phyloP scores from a whole-genome alignment of 345 rosid species.

The Pugionium dolabratum region DNA sequence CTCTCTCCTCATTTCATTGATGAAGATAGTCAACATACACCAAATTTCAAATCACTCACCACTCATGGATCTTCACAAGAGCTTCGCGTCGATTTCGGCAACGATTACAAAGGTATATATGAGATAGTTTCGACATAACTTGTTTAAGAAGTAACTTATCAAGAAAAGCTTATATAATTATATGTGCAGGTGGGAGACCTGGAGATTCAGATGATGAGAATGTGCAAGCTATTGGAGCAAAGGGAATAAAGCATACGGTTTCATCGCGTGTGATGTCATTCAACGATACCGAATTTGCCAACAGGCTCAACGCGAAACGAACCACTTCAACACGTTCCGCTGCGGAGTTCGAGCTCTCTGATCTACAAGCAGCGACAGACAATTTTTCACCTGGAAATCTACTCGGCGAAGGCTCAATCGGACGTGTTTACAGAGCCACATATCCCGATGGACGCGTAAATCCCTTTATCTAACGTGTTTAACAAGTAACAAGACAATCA shows the following conservation, averaged over 20 bases:
- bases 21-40: constrained; percentile 55
- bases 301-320: constrained; percentile 56
- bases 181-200: constrained; percentile 48
- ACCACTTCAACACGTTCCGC: constrained; percentile 51
- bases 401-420: constrained; percentile 76
- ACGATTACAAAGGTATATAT: constrained; percentile 51
- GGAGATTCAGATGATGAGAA: constrained; percentile 48
- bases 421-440: constrained; percentile 82
- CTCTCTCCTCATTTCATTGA: constrained; percentile 72
- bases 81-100: constrained; percentile 36
- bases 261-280: constrained; percentile 50
- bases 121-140: background rate
- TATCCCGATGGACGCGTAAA: constrained; percentile 71
- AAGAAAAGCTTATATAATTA: constrained; percentile 3
- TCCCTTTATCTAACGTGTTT: background rate
- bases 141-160: constrained; percentile 19
- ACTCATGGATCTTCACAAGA: constrained; percentile 53
- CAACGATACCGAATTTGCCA: constrained; percentile 55
- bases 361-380: constrained; percentile 65
- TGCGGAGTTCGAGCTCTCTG: constrained; percentile 55
- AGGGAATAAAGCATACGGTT: constrained; percentile 49
- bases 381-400: constrained; percentile 66
- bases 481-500: background rate
- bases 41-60: constrained; percentile 25
- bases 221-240: constrained; percentile 53